Conservation (phyloP, 2,329 filamentous ascomycete species). For the Exophiala phaeomuriformis region DNA sequence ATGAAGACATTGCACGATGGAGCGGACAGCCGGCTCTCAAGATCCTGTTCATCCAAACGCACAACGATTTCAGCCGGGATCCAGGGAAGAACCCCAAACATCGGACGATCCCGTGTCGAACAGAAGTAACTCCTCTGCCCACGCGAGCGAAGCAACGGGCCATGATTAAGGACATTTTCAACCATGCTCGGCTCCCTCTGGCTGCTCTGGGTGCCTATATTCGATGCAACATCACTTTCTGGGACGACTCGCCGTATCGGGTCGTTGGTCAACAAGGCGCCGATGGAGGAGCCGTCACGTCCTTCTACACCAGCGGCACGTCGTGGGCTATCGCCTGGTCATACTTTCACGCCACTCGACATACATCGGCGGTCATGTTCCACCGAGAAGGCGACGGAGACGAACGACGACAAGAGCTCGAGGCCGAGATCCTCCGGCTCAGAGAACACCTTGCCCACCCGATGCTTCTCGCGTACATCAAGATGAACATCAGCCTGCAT, state of each 20-base stretch:
- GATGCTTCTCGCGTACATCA: conserved; percentile 22
- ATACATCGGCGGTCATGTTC: conserved; percentile 21
- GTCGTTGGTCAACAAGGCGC: conserved; percentile 1
- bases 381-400: conserved; percentile 22
- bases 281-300: conserved; percentile 1
- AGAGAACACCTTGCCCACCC: conserved; percentile 20
- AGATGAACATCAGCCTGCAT: conserved; percentile 19
- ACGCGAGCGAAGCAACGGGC: conserved; percentile 9
- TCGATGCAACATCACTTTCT: conserved; percentile 16
- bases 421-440: conserved; percentile 18
- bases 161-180: conserved; percentile 18
- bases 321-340: conserved; percentile 21
- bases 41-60: conserved; percentile 20
- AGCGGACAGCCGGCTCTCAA: conserved; percentile 12
- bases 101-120: conserved; percentile 1
- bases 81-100: conserved; percentile 1
- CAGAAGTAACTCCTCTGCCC: neutral
- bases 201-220: conserved; percentile 22
- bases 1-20: conserved; percentile 10
- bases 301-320: conserved; percentile 21
- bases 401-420: conserved; percentile 15
- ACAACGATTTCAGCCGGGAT: conserved; percentile 17
- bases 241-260: neutral
- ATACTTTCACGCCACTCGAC: conserved; percentile 9
- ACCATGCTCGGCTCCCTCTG: conserved; percentile 10